Conservation (phyloP, 768 basidiomycete genomes). For the Omphalotus guepiniiformis region DNA sequence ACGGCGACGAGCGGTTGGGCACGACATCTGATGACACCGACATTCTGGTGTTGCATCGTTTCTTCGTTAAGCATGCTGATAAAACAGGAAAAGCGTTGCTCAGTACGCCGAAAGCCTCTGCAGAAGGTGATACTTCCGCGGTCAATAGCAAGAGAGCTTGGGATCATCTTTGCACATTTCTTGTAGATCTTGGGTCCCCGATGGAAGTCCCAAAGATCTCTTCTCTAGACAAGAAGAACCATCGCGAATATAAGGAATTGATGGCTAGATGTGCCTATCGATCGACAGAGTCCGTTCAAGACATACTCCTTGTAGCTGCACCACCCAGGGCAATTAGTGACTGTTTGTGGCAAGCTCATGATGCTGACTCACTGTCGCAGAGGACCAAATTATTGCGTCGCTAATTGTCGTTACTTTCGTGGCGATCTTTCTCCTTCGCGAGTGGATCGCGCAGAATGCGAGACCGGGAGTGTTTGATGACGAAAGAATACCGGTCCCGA, state of each 20-base stretch:
- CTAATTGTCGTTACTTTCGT: slow-evolving; percentile 86
- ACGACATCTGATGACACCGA: slow-evolving; percentile 83
- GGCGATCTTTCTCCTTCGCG: slow-evolving; percentile 84
- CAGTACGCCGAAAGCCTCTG: slow-evolving; percentile 57
- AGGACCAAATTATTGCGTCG: slow-evolving; percentile 93
- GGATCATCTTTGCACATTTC: slow-evolving; percentile 73
- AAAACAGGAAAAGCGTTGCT: slow-evolving; percentile 85
- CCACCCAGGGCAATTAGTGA: slow-evolving; percentile 38
- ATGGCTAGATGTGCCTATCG: slow-evolving; percentile 61
- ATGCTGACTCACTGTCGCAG: too few relatives aligned
- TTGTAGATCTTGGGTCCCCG: slow-evolving; percentile 74
- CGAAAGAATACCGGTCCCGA: slow-evolving; percentile 40
- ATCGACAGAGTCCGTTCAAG: slow-evolving; percentile 55
- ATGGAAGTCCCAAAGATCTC: slow-evolving; percentile 66
- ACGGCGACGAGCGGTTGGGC: slow-evolving; percentile 67
- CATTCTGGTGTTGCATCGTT: slow-evolving; percentile 76
- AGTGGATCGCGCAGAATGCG: slow-evolving; percentile 94
- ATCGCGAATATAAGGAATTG: slow-evolving; percentile 63
- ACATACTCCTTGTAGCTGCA: slow-evolving; percentile 59
- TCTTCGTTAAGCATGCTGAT: slow-evolving; percentile 80
- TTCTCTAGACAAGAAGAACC: slow-evolving; percentile 38
- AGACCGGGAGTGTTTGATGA: slow-evolving; percentile 82
- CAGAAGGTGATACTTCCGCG: slow-evolving; percentile 51
- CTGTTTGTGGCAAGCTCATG: too few relatives aligned
- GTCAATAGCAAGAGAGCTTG: slow-evolving; percentile 75